Evolutionary conservation across 179 eudicot species (phyloP).

Genomic region (Dionaea muscipula): DNA sequence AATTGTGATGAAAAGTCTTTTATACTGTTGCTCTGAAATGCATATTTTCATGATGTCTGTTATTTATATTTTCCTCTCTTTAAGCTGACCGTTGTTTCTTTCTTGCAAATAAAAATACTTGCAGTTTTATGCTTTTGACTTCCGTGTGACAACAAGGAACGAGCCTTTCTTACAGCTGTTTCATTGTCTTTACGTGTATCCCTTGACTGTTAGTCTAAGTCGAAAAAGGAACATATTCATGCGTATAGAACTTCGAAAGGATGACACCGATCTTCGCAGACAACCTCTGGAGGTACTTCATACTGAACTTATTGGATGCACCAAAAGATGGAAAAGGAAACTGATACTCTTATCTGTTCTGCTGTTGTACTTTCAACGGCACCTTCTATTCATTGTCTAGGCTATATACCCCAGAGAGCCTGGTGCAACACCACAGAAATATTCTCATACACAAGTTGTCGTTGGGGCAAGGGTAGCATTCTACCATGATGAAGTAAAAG

Average conservation of each 20-base stretch:
- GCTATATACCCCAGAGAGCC: conserved; percentile 93
- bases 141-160: conserved; percentile 82
- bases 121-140: conserved; percentile 98
- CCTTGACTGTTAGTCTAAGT: conserved; percentile 79
- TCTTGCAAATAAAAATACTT: conserved; percentile 11
- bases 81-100: background rate
- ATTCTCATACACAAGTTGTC: conserved; percentile 87
- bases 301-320: background rate
- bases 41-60: too few species aligned
- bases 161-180: conserved; percentile 98
- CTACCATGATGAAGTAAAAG: conserved; percentile 95
- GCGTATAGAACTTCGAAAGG: conserved; percentile 88
- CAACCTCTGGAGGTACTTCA: conserved; percentile 77
- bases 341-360: background rate
- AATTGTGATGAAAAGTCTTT: too few species aligned
- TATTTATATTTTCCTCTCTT: too few species aligned
- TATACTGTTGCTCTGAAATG: too few species aligned
- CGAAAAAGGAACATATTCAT: conserved; percentile 92
- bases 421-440: conserved; percentile 55
- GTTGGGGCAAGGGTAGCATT: conserved; percentile 87
- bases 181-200: conserved; percentile 96
- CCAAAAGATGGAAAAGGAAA: background rate
- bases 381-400: conserved; percentile 23
- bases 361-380: background rate
- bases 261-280: conserved; percentile 79